Evolutionary conservation across 257 asterid genomes (phyloP).

Genomic region (Solanum etuberosum): DNA sequence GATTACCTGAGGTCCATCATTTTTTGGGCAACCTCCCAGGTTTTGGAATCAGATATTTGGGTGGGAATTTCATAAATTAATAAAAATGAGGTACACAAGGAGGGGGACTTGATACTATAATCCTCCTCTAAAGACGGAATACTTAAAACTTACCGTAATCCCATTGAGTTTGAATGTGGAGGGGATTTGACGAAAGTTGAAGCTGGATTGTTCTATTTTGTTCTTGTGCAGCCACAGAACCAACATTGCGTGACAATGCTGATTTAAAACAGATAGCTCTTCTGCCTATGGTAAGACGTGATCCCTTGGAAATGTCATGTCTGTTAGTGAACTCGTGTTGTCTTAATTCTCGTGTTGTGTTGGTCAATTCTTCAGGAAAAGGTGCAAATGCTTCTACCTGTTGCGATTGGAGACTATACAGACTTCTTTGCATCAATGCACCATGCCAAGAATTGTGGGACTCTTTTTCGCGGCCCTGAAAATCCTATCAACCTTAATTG

Average conservation of each 20-base stretch:
- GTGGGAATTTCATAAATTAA: not conserved
- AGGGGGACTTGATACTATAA: not conserved
- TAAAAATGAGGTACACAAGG: not conserved
- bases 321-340: not conserved
- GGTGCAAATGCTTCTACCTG: conserved; percentile 84
- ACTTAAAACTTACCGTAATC: not conserved
- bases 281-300: conserved; percentile 55
- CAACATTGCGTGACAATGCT: conserved; percentile 63
- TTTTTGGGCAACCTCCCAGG: not conserved
- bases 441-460: conserved; percentile 86
- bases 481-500: conserved; percentile 65
- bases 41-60: not conserved
- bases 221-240: conserved; percentile 55
- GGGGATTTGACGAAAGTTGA: not conserved
- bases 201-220: not conserved
- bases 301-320: not conserved
- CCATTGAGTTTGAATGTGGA: not conserved
- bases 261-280: conserved; percentile 57
- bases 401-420: conserved; percentile 82
- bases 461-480: conserved; percentile 81
- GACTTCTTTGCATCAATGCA: conserved; percentile 93
- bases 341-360: not conserved
- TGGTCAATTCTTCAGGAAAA: conserved; percentile 33
- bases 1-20: not conserved
- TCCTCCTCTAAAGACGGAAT: not conserved